Evolutionary conservation across 2,329 filamentous ascomycete species (phyloP).

Genomic region (Botryotinia globosa): DNA sequence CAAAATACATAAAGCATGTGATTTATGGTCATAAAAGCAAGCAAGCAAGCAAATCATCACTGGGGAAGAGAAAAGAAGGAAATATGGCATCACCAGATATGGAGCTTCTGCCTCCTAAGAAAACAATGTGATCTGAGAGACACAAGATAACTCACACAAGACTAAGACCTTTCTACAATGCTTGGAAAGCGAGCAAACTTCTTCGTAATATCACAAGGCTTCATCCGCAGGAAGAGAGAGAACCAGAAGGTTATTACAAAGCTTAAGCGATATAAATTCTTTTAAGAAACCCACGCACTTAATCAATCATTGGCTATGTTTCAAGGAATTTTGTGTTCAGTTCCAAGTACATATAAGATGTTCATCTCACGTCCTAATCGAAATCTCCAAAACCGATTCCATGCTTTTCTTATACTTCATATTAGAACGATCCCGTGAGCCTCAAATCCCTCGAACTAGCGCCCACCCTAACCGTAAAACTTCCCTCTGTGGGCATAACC

Average conservation of each 20-base stretch:
- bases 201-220: rapidly evolving
- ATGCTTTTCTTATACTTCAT: neutral
- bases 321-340: neutral
- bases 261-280: neutral
- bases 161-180: neutral
- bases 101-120: too few species aligned
- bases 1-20: neutral
- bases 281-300: neutral
- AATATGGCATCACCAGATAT: neutral
- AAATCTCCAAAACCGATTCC: neutral
- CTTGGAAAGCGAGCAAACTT: neutral
- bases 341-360: neutral
- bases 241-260: neutral
- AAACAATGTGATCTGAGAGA: neutral
- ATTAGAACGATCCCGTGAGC: constrained; percentile 28
- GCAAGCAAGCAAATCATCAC: neutral
- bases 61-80: neutral
- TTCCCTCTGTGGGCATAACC: constrained; percentile 54
- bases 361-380: neutral
- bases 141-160: neutral
- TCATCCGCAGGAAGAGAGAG: neutral
- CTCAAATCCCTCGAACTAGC: constrained; percentile 41
- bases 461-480: constrained; percentile 44
- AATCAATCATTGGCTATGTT: neutral
- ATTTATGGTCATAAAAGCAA: neutral